Base-by-base conservation (phyloP, 768 basidiomycete genomes). In the Inosperma sp. region DNA sequence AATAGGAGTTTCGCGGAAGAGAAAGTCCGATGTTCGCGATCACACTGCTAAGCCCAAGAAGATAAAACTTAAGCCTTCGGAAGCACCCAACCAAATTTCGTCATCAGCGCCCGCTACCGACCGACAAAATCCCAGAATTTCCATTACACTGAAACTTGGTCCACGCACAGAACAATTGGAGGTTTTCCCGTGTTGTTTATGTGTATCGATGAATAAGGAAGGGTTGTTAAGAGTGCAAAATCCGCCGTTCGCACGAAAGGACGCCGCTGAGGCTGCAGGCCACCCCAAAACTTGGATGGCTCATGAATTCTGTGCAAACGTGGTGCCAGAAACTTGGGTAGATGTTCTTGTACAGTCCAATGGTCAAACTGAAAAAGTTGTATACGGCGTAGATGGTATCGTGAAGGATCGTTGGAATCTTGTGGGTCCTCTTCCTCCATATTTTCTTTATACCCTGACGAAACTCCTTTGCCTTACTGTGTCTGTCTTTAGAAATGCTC, bases 351-450 rank as follows among this genome's bases (percentile, higher is more conserved):
- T 82, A 33, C 67, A 59, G 22, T 46, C 57, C 2, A 63, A 71
- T 58, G 75, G 75, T 0, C 61, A 48, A 31, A 77, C 65, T 57
- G 77, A 79, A 61, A 71, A 66, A 49, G 75, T 79, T 50, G 85
- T 96, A 0, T 86, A 86, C 60, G 94, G 95, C 3, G 88, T 90
- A 19, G 88, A 92, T 60, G 82, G 78, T 7, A 90, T 99, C 56
- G 88, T 88, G 9, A 91, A 84, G 63, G 94, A 89, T 65, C 73
- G 96, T 23, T 99, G 96, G 96, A 86, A 84, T 62, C 62, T 98
- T 71, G 94, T 95, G 60, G 48, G 84, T 71, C 26, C n/a, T 21
- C 53, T 17, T 49, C 25, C 16, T 40, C 17, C 22, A 19, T 19
- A 31, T 19, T 26, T 14, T 22, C 30, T 19, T 49, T 27, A 19